phyloP scores from a whole-genome alignment of 805 yeast species.

The Kluyveromyces siamensis region DNA sequence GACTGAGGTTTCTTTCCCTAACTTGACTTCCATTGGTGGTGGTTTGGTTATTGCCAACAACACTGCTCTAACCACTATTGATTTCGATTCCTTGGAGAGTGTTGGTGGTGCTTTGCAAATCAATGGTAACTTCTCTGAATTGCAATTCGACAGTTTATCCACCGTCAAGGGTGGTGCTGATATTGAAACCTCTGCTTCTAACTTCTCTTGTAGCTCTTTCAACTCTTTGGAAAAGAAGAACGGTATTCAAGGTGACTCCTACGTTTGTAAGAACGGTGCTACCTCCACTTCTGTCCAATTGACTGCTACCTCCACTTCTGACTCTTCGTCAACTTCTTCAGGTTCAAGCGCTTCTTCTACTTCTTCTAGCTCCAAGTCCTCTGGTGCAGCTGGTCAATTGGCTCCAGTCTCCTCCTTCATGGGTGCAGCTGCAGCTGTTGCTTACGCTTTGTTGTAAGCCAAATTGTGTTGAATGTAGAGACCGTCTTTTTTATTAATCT shows the following conservation, averaged over 20 bases:
- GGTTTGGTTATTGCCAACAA: constrained; percentile 88
- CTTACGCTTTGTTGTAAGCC: constrained; percentile 42
- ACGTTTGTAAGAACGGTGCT: constrained; percentile 61
- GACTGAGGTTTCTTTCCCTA: constrained; percentile 56
- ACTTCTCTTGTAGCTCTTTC: constrained; percentile 75
- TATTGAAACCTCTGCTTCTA: constrained; percentile 59
- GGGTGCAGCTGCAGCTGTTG: constrained; percentile 42
- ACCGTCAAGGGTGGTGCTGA: constrained; percentile 90
- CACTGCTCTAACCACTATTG: constrained; percentile 57
- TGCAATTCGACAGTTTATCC: constrained; percentile 62
- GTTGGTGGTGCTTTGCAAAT: constrained; percentile 85
- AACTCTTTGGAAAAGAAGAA: constrained; percentile 64
- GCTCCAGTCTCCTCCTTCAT: constrained; percentile 35
- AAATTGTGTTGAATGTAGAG: neutral
- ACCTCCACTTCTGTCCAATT: constrained; percentile 37
- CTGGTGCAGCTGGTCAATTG: constrained; percentile 26
- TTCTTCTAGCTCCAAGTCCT: constrained; percentile 13
- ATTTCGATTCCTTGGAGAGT: constrained; percentile 63
- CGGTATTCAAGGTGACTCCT: constrained; percentile 85
- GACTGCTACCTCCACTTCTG: constrained; percentile 22
- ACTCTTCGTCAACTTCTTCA: constrained; percentile 22
- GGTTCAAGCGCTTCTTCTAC: constrained; percentile 28
- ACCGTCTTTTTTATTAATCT: neutral
- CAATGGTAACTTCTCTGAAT: constrained; percentile 72
- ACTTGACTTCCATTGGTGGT: constrained; percentile 75